Percentiles rank a stretch among this genome's conserved stretches.
These are phyloP conservation scores for Myriosclerotinia scirpicola DNA, from an alignment of 2,329 filamentous ascomycete genomes.

Conservation along the genomic window DNA sequence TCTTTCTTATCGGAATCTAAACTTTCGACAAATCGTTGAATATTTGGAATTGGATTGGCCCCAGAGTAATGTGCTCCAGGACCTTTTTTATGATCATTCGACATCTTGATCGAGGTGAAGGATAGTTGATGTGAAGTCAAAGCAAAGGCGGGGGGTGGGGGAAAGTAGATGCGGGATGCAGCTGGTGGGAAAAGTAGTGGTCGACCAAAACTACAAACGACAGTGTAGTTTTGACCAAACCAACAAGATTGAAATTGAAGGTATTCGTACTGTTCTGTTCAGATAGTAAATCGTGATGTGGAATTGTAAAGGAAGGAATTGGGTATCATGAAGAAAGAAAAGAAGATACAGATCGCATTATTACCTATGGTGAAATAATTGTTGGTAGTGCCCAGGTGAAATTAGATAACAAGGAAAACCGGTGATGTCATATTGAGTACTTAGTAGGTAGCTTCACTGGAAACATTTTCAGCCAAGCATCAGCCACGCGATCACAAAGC, in stretches of 20 bases:
- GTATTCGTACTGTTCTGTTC: background rate
- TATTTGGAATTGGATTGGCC: constrained; percentile 33
- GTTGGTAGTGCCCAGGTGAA: background rate
- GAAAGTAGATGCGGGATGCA: background rate
- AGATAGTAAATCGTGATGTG: background rate
- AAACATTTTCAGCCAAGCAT: constrained; percentile 6
- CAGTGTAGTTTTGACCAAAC: background rate
- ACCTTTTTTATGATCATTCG: constrained; percentile 24
- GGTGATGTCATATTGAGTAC: constrained; percentile 13
- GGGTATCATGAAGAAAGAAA: background rate
- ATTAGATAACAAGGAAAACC: constrained; percentile 10
- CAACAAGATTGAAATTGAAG: background rate
- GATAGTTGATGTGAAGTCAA: background rate
- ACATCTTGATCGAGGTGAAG: constrained; percentile 7
- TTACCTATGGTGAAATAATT: background rate
- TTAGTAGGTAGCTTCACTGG: constrained; percentile 1
- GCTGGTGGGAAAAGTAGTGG: background rate
- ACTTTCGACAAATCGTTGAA: constrained; percentile 54
- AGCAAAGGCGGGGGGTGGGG: background rate
- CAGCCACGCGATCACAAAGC: constrained; percentile 15
- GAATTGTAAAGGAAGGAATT: background rate
- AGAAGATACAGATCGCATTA: too few relatives aligned
- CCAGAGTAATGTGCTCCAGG: constrained; percentile 31
- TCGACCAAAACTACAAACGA: background rate
- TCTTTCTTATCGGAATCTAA: constrained; percentile 78